Percentiles rank a stretch among this genome's conserved stretches.
These are phyloP conservation scores for Paraglomus brasilianum DNA, from an alignment of 192 early-diverging fungal genomes.

Conservation along the genomic window DNA sequence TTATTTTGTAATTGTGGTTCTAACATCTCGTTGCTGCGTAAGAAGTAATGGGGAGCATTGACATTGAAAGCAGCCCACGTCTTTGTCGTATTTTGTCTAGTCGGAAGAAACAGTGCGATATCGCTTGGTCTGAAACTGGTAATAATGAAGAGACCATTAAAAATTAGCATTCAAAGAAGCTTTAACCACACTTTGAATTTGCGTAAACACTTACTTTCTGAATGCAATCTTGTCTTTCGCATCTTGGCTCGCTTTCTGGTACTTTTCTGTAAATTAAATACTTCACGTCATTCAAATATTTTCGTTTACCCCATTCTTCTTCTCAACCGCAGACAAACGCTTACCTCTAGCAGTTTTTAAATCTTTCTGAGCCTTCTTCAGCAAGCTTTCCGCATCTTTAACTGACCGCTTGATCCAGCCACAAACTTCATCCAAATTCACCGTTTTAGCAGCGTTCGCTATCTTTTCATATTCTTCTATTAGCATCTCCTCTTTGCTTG, in stretches of 20 bases:
- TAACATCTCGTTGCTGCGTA: conserved; percentile 42
- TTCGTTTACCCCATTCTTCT: too few relatives aligned
- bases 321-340: too few relatives aligned
- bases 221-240: conserved; percentile 58
- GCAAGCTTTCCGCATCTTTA: conserved; percentile 33
- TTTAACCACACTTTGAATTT: too few relatives aligned
- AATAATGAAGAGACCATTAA: not conserved
- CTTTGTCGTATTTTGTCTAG: conserved; percentile 50
- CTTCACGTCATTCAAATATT: not conserved
- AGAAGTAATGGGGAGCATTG: conserved; percentile 55
- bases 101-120: conserved; percentile 55
- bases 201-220: conserved; percentile 52
- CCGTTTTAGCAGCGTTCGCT: not conserved
- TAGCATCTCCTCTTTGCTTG: conserved; percentile 6
- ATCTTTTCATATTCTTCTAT: conserved; percentile 18
- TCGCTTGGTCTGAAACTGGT: conserved; percentile 56
- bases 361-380: conserved; percentile 33
- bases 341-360: conserved; percentile 40
- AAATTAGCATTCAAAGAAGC: too few relatives aligned
- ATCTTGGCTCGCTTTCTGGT: conserved; percentile 35
- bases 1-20: conserved; percentile 37
- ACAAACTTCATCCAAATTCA: conserved; percentile 7
- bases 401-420: not conserved
- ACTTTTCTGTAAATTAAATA: conserved; percentile 43
- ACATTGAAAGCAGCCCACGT: conserved; percentile 62